Base-by-base conservation (phyloP, 2,329 filamentous ascomycete species). In the Colletotrichum cordylinicola region DNA sequence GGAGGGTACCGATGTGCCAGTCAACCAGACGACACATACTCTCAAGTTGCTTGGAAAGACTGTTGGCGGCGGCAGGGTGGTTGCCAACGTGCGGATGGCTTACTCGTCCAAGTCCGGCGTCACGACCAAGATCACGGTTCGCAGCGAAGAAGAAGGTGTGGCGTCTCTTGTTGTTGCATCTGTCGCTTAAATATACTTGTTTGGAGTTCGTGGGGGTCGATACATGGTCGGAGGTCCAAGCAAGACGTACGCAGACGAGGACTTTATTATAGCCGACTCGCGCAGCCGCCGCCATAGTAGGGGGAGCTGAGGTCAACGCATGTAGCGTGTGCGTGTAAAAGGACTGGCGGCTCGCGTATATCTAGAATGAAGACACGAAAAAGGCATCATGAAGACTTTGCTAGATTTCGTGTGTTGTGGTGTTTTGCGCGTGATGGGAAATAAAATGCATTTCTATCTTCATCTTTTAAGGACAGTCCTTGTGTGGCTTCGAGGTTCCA, bases 41-140 rank as follows among this genome's bases (percentile, higher is more conserved):
- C 93, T 99, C 83, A 98, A 98, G 88, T 89, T 99, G 43, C 94
- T 98, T 84, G 97, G 97, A 83, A 98, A 98, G 92, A 98, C 95
- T 58, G 93, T 98, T 77, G 93, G 91, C 39, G 97, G 96, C 43
- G 97, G 97, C 79, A 94, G 94, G 82, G 96, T 99, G 18, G 95
- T 96, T 72, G 94, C 94, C 76, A 93, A 92, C 79, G 92, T 98
- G 78, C 92, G 96, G 85, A 98, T 99, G 96, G 97, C 96, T 1
- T 98, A 93, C 86, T 98, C 95, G 77, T 93, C 94, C 81, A 98
- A 98, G 90, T 94, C 93, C 66, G 97, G 97, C 68, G 96, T 98
- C 31, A 98, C 97, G 74, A 98, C 96, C 82, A 98, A 98, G 91
- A 95, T 99, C 80, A 94, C 94, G 68, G 95, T 96, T 77, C 91